Base-by-base conservation (phyloP, 2,329 filamentous ascomycete genomes). In the Cladosporium colombiae region DNA sequence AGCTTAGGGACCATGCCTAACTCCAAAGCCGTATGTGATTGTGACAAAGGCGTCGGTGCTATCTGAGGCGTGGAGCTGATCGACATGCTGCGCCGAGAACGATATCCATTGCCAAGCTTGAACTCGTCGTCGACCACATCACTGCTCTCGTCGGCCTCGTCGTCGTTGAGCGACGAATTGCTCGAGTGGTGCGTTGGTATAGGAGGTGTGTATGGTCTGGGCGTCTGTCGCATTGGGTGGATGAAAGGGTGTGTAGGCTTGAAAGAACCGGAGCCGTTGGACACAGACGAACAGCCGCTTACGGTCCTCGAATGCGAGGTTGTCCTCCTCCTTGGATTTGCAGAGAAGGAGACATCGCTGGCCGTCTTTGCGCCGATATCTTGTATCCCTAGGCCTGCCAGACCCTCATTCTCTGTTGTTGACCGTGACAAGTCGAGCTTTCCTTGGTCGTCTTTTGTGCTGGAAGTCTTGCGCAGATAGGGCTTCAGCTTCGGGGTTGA, bases 191-290 rank as follows among this genome's bases (percentile, higher is more conserved):
- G 60, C 53, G 80, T 80, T 53, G 80, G 80, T 37, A 82, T 75
- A 25, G 84, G 83, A 46, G 84, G 83, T 4, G 83, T 85, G 75
- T 83, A 85, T 10, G 82, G 80, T 57, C 82, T 79, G 13, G 84
- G 84, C 3, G 81, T 82, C 70, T 85, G 85, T 62, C 84, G 82
- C 79, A 87, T 83, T 1, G 84, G 81, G 70, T 86, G 82, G 61
- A 85, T 77, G 71, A 85, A 86, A 40, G 83, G 80, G 33, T 81
- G 81, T 29, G 80, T 81, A 2, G 83, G 82, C 66, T 79, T 80
- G 67, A 80, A 71, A 8, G 71, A 78, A 68, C 79, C 81, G 5
- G 83, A 82, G 52, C 78, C 78, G 5, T 78, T 81, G 7, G 84
- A 86, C 69, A 82, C 80, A 68, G 86, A 82, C 35, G 85, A 86